These are phyloP conservation scores for Amanita muscaria DNA, from an alignment of 768 basidiomycete species.

Conservation along the genomic window DNA sequence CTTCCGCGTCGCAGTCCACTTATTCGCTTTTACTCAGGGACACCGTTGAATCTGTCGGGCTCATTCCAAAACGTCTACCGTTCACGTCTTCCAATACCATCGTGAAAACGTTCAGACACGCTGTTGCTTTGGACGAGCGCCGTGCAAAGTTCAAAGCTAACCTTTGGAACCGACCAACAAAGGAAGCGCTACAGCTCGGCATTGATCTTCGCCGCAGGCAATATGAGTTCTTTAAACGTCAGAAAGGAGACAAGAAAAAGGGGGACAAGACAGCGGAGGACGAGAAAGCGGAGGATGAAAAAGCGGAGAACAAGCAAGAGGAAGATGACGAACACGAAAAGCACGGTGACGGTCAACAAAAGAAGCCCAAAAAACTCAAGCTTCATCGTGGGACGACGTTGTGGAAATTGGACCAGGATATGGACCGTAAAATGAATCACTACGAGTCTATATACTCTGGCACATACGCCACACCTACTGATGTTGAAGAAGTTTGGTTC, in stretches of 20 bases:
- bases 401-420: conserved; percentile 14
- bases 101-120: conserved; percentile 54
- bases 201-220: neutral
- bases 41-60: conserved; percentile 54
- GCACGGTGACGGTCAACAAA: neutral
- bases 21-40: no score
- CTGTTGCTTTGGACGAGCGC: conserved; percentile 52
- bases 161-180: conserved; percentile 33
- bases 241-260: no score
- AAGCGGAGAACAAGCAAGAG: no score
- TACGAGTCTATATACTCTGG: conserved; percentile 26
- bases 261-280: no score
- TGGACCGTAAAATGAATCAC: conserved; percentile 19
- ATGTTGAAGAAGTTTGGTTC: conserved; percentile 66
- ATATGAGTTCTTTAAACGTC: no score
- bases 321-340: neutral
- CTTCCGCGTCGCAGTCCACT: no score
- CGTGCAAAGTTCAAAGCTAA: conserved; percentile 53
- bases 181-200: conserved; percentile 21
- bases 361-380: neutral
- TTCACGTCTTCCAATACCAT: conserved; percentile 49
- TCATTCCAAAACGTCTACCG: conserved; percentile 44
- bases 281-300: neutral
- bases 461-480: conserved; percentile 14
- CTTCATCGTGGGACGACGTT: neutral